Evolutionary conservation across 2,329 filamentous ascomycete species (phyloP).

Genomic region (Moelleriella libera): DNA sequence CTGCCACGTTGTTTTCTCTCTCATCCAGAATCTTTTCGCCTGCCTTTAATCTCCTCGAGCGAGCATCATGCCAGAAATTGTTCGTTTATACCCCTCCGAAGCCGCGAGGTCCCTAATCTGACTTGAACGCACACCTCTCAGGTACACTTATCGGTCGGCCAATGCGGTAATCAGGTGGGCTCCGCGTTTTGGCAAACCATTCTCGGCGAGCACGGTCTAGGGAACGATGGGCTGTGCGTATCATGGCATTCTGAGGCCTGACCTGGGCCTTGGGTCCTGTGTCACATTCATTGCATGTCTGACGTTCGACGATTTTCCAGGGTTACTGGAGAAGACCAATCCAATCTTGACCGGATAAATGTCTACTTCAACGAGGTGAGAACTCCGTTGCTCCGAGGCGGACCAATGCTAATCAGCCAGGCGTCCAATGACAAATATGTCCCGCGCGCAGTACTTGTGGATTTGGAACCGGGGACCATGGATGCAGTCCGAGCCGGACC

Average conservation of each 20-base stretch:
- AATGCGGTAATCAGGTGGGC: slow-evolving; percentile 98
- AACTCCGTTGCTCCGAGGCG: not conserved
- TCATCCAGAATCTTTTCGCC: no score
- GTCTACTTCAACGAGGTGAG: slow-evolving; percentile 84
- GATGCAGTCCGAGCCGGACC: slow-evolving; percentile 96
- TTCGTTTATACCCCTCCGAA: slow-evolving; percentile 1
- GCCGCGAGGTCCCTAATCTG: not conserved
- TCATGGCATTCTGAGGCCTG: no score
- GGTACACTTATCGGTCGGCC: slow-evolving; percentile 99
- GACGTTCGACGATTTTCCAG: not conserved
- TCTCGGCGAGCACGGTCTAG: slow-evolving; percentile 86
- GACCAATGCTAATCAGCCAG: slow-evolving; percentile 26
- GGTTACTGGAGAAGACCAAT: slow-evolving; percentile 96
- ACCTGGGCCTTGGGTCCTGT: no score
- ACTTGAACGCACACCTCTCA: slow-evolving; percentile 19
- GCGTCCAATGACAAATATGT: slow-evolving; percentile 97
- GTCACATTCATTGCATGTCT: no score
- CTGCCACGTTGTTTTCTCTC: no score
- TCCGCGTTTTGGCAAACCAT: slow-evolving; percentile 96
- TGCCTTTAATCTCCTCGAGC: not conserved
- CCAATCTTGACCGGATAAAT: slow-evolving; percentile 99
- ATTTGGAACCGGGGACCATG: slow-evolving; percentile 99
- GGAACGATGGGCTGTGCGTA: slow-evolving; percentile 64
- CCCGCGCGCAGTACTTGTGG: slow-evolving; percentile 95
- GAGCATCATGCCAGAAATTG: slow-evolving; percentile 5